phyloP scores from a whole-genome alignment of 192 early-diverging fungal genomes.

The Paraglomus occultum region DNA sequence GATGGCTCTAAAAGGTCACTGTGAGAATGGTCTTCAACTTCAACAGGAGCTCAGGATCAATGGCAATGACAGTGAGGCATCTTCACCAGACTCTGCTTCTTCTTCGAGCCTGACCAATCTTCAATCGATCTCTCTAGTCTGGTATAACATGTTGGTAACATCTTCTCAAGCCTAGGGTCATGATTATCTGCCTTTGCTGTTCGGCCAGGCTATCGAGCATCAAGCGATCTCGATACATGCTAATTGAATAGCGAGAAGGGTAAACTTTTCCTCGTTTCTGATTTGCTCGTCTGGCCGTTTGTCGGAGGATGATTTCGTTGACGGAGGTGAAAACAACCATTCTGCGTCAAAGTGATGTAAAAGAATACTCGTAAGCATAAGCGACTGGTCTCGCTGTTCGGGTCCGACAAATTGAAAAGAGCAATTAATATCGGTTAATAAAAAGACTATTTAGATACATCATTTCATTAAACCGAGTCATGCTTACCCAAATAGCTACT shows the following conservation, averaged over 20 bases:
- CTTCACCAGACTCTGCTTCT: conserved; percentile 24
- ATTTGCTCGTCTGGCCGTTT: conserved; percentile 16
- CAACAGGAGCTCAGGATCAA: conserved; percentile 39
- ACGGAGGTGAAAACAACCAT: conserved; percentile 38
- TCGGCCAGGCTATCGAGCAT: conserved; percentile 40
- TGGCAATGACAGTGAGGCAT: background rate
- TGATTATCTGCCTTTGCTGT: conserved; percentile 8
- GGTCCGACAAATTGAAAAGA: conserved; percentile 24
- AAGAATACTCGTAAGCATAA: conserved; percentile 26
- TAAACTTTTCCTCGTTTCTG: conserved; percentile 35
- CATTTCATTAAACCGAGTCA: background rate
- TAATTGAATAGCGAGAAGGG: conserved; percentile 38
- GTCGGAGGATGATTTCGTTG: background rate
- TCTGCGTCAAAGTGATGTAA: conserved; percentile 37
- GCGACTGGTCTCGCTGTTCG: conserved; percentile 35
- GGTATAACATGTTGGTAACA: conserved; percentile 42
- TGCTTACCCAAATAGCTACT: conserved; percentile 38
- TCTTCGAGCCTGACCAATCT: conserved; percentile 18
- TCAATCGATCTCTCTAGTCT: conserved; percentile 42
- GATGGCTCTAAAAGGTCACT: conserved; percentile 36
- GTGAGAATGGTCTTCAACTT: conserved; percentile 34
- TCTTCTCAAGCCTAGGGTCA: conserved; percentile 29
- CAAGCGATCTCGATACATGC: conserved; percentile 41
- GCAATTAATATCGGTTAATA: background rate
- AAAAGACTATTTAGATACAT: too few species aligned